Evolutionary conservation across 139 green algal species (phyloP).

Genomic region (Diplosphaera chodatii): DNA sequence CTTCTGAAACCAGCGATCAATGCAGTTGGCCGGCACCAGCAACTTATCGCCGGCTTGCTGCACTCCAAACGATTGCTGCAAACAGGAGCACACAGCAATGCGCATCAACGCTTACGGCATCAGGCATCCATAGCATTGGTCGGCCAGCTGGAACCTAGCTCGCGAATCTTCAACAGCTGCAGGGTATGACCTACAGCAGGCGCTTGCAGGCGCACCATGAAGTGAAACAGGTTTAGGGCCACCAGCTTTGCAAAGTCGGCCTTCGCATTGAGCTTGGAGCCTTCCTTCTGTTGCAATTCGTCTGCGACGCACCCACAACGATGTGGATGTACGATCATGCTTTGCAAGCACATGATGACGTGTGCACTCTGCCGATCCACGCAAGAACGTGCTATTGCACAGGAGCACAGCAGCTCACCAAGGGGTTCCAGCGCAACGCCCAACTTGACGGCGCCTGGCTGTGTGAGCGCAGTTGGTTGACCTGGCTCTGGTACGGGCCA

Average conservation of each 20-base stretch:
- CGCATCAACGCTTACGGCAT: too few relatives aligned
- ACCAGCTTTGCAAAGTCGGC: constrained; percentile 43
- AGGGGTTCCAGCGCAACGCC: constrained; percentile 1
- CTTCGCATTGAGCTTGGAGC: constrained; percentile 29
- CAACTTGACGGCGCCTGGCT: constrained; percentile 1
- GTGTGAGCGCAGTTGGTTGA: neutral
- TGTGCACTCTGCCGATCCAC: too few relatives aligned
- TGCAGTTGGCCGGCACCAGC: constrained; percentile 36
- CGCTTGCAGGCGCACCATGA: constrained; percentile 15
- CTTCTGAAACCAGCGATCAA: constrained; percentile 30
- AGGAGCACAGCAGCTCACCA: neutral
- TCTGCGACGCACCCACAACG: neutral
- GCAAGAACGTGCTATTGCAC: too few relatives aligned
- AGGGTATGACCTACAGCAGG: too few relatives aligned
- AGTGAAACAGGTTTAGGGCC: constrained; percentile 45
- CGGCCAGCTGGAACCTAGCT: too few relatives aligned
- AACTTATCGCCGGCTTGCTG: constrained; percentile 31
- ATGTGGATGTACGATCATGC: too few relatives aligned
- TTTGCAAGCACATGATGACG: neutral
- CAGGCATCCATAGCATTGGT: too few relatives aligned
- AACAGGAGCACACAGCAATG: neutral
- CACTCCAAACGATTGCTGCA: constrained; percentile 31
- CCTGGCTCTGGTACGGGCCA: neutral
- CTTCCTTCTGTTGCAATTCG: constrained; percentile 24
- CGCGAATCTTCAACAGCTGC: neutral